Percentiles rank a stretch among this genome's conserved stretches.
phyloP scores from a whole-genome alignment of 495 filamentous ascomycete species.

The Lichenothelia convexa region DNA sequence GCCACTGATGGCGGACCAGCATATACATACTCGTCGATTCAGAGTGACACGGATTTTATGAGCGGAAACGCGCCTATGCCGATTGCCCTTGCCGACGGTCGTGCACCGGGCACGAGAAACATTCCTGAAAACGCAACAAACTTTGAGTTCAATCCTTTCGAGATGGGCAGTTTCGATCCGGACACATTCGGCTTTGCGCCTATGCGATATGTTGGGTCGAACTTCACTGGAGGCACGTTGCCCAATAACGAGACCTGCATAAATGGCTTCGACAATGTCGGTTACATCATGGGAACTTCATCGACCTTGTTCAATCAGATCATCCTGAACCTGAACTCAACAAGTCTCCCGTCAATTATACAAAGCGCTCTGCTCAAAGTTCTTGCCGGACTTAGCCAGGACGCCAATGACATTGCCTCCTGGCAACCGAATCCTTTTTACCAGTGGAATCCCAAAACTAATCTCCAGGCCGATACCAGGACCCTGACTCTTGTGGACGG shows the following conservation, averaged over 20 bases:
- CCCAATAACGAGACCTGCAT: conserved; percentile 44
- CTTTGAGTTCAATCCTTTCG: conserved; percentile 74
- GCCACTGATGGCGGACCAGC: conserved; percentile 54
- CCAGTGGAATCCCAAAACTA: conserved; percentile 43
- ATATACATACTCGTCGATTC: conserved; percentile 82
- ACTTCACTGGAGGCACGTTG: conserved; percentile 50
- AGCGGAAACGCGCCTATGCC: conserved; percentile 66
- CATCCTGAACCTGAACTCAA: conserved; percentile 35
- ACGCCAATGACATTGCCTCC: conserved; percentile 61
- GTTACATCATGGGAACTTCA: conserved; percentile 82
- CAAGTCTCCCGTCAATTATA: conserved; percentile 34
- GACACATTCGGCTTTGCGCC: conserved; percentile 65
- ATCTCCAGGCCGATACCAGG: conserved; percentile 33
- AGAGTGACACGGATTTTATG: conserved; percentile 43
- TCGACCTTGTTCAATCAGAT: conserved; percentile 74
- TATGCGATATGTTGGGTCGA: conserved; percentile 56
- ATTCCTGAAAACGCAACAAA: conserved; percentile 64
- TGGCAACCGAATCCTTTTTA: conserved; percentile 79
- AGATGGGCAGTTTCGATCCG: conserved; percentile 72
- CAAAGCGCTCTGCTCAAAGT: conserved; percentile 34
- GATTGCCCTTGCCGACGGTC: conserved; percentile 58
- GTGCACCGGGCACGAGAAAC: conserved; percentile 43
- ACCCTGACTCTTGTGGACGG: conserved; percentile 71
- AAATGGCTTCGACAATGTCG: conserved; percentile 65
- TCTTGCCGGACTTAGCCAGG: conserved; percentile 32